Evolutionary conservation across 2,329 filamentous ascomycete species (phyloP), one percentile per base, ranked within the genome.

Genomic region (Fragosphaeria purpurea): DNA sequence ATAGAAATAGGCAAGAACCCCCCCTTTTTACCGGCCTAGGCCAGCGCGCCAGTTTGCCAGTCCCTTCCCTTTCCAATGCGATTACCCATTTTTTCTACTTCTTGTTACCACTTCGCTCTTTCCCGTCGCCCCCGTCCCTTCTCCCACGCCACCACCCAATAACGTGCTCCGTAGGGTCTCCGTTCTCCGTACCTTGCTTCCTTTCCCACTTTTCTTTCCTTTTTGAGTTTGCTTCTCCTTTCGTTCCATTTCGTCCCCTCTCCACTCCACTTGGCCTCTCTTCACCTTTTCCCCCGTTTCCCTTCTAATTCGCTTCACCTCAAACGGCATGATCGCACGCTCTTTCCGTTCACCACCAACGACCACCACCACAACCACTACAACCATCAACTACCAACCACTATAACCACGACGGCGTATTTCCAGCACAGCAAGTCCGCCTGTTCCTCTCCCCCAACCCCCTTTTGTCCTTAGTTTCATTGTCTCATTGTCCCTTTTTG

Each of bases 391-490:
- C 11, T 30, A 40, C 47, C 47, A 41, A 44, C 30, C 41, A 42
- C 40, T 33, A 43, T 40, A 22, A 31, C 31, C 31, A 35, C 30
- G 32, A 11, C 35, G 31, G 41, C 30, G 38, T 43, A 33, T 7
- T 30, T 33, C 47, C 47, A 41, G 40, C 30, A 33, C 47, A 37
- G 34, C 13, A 42, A 37, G 43, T 46, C 44, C 22, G 22, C 22
- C 22, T 22, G 22, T 22, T 22, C 22, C 22, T 46, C 42, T 44
- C 41, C 41, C 41, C 12, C 41, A 44, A 48, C 50, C 46, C 42
- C 46, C 46, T 50, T 52, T 43, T 44, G 47, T 52, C 50, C 34
- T 44, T 52, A 50, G 47, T 46, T 34, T 13, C 46, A 30, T 52
- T 44, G 48, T 34, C n/a, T 37, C 35, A 7, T 22, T 22, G 22